Base-by-base conservation (phyloP, 2,329 filamentous ascomycete genomes). In the Albifimbria verrucaria region DNA sequence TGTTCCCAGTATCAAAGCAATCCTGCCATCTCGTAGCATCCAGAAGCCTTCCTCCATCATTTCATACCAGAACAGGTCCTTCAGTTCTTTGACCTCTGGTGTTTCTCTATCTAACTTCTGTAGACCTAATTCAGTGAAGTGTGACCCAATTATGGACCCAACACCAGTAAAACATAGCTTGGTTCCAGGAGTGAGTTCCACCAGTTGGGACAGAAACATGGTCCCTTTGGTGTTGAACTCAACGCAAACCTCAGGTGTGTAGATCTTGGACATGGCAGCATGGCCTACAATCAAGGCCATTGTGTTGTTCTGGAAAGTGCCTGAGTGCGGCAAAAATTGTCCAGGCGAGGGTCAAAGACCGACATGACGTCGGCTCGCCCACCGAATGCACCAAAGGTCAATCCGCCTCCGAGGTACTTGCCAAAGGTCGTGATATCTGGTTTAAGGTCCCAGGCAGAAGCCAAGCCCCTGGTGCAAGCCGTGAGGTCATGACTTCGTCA, bases 401-500 rank as follows among this genome's bases (percentile, higher is more conserved):
- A 75, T 0, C 86, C 86, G 3, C 86, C 86, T 5, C 85, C 86
- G 2, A 88, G 68, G 60, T 80, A 88, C 62, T 89, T 89, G 0
- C 86, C 86, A 41, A 88, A 66, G 0, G 83, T 85, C 44, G 78
- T 83, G 49, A 89, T 64, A 61, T 89, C 86, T 0, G 86, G 84
- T 2, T 68, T 70, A 7, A 86, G 63, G 2, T 67, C 72, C 24
- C 72, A 54, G n/a, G n/a, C n/a, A n/a, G n/a, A n/a, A n/a, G n/a
- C n/a, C n/a, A n/a, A n/a, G n/a, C 85, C 7, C 74, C 69, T 2
- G 71, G 71, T 4, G 62, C 62, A 23, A 88, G 68, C 2, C 86
- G 76, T 3, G 81, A 85, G 0, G 86, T 88, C 79, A 88, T 86
- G 6, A 90, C 86, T 67, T 90, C 87, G 63, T 90, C 87, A 17